Conservation (phyloP, 495 filamentous ascomycete species). For the Melanomma pulvis-pyrius region DNA sequence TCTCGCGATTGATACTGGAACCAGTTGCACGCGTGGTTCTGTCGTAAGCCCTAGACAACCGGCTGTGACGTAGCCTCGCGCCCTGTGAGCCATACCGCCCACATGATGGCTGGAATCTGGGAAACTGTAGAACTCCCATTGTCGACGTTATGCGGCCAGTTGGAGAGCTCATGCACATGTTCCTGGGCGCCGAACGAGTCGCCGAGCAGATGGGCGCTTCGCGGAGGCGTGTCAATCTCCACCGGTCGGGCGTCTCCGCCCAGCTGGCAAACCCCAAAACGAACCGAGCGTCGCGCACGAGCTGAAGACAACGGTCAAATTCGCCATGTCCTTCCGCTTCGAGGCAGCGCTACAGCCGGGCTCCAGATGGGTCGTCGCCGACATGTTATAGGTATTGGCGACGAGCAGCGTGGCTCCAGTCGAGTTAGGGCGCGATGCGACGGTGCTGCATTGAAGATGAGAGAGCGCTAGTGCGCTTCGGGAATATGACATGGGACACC, state of each 20-base stretch:
- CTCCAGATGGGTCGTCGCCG: neutral
- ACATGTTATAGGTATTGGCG: too few species aligned
- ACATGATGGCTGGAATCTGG: neutral
- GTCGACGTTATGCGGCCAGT: neutral
- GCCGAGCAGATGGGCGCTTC: neutral
- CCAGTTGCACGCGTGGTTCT: neutral
- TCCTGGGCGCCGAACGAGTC: neutral
- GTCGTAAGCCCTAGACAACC: neutral
- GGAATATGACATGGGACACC: neutral
- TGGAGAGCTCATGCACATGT: neutral
- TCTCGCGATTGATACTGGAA: neutral
- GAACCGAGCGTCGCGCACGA: neutral
- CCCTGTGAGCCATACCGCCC: neutral
- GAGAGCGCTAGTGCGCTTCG: neutral
- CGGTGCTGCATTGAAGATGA: neutral
- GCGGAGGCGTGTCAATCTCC: neutral
- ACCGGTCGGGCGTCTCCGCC: neutral
- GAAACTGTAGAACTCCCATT: neutral
- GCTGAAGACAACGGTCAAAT: neutral
- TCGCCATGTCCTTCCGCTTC: neutral
- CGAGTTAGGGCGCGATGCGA: neutral
- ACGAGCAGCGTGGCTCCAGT: neutral
- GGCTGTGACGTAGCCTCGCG: neutral
- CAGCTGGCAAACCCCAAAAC: neutral
- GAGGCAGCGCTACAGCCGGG: neutral